Evolutionary conservation across 805 yeast species (phyloP), one percentile per base, ranked within the genome.

Genomic region (Metschnikowia santaceciliae): DNA sequence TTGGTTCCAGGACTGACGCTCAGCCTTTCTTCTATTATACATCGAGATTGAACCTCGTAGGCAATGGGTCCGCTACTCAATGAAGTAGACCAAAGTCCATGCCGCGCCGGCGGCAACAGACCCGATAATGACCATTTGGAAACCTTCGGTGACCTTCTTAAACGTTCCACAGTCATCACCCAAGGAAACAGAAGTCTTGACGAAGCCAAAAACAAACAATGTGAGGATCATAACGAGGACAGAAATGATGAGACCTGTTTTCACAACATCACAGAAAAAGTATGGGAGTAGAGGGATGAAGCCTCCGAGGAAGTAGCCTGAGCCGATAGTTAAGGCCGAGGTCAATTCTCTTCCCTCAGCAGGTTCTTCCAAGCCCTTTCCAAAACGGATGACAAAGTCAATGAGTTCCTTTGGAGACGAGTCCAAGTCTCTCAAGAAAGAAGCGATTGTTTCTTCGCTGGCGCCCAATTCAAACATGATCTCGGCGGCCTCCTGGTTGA

Each of bases 41-140:
- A 44, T 23, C 46, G 46, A 42, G 38, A 34, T 20, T 34, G 32
- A n/a, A 17, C 39, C 47, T 44, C 41, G 40, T 23, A 13, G 32
- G 17, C 34, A 15, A 13, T 10, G n/a, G 13, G 15, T 15, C 43
- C 4, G 33, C 44, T 40, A 54, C 50, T 84, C 96, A 54, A 92
- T 83, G 56, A 85, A 67, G 65, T 83, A 86, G 33, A 92, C 99
- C 65, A 91, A 80, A 42, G 81, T 82, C 96, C 96, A 92, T 10
- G 99, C 99, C 22, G 96, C 88, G 4, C 96, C 96, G 4, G 99
- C 98, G 20, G 99, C 98, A 32, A 87, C 73, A n/a, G 97, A 95
- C 37, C 99, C 99, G 46, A 89, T 91, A n/a, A 86, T 69, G 48
- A 90, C 83, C 98, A 94, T 92, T 70, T 90, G 95, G 17, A 86